phyloP scores from a whole-genome alignment of 2,329 filamentous ascomycete species.

The Epichloe festucae region DNA sequence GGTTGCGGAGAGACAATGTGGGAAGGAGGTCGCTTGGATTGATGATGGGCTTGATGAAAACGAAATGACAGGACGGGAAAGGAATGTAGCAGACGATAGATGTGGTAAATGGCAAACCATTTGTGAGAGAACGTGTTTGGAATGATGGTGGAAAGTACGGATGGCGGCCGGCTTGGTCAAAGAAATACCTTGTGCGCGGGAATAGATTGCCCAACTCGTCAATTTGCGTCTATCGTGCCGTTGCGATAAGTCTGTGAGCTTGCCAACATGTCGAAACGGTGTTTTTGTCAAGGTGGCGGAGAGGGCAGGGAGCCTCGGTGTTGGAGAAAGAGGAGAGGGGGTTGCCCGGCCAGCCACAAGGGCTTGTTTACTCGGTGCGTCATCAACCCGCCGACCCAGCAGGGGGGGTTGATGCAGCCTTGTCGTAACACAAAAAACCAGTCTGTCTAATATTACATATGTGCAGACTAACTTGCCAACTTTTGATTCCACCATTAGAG shows the following conservation, averaged over 20 bases:
- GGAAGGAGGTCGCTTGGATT: no score
- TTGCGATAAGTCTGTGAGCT: background rate
- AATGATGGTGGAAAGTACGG: background rate
- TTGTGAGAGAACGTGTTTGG: background rate
- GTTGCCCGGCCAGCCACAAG: constrained; percentile 9
- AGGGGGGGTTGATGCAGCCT: background rate
- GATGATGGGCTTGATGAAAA: background rate
- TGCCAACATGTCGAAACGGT: background rate
- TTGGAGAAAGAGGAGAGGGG: constrained; percentile 1
- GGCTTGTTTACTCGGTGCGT: constrained; percentile 21
- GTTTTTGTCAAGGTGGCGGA: background rate
- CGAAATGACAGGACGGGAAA: no score
- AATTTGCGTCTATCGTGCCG: background rate
- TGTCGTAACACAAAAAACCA: no score
- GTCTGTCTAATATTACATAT: no score
- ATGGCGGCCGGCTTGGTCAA: background rate
- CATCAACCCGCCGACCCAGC: constrained; percentile 9
- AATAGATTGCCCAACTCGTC: background rate
- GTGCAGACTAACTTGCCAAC: no score
- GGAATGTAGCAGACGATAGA: background rate
- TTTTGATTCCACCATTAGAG: no score
- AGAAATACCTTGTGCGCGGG: background rate
- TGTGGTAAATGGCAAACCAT: constrained; percentile 6
- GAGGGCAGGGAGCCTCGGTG: background rate
- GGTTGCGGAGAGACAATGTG: no score